These are phyloP conservation scores for Rubus idaeus DNA, from an alignment of 306 rosid genomes.

Conservation along the genomic window DNA sequence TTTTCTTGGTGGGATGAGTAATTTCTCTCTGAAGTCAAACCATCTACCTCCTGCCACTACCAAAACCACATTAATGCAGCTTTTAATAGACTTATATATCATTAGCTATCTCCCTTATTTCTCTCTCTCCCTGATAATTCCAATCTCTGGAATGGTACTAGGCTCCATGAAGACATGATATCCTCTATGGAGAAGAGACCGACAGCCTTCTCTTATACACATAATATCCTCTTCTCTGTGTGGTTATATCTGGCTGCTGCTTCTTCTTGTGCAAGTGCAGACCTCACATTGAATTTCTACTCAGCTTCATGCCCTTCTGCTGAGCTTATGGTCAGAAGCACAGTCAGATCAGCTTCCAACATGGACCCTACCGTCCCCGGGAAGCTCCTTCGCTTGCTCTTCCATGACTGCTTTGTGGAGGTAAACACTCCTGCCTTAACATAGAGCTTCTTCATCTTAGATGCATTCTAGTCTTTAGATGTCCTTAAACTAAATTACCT, in stretches of 20 bases:
- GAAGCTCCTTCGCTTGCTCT: conserved; percentile 86
- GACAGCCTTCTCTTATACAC: conserved; percentile 9
- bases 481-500: background rate
- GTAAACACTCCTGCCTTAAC: conserved; percentile 29
- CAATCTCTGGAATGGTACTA: background rate
- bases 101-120: background rate
- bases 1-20: background rate
- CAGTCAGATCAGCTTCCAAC: conserved; percentile 61
- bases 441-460: background rate
- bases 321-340: conserved; percentile 59
- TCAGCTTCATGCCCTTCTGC: conserved; percentile 73
- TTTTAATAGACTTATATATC: conserved; percentile 32
- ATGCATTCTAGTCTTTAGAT: background rate
- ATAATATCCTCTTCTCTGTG: conserved; percentile 9
- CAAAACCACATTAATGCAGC: conserved; percentile 56
- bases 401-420: conserved; percentile 96
- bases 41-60: conserved; percentile 60
- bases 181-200: conserved; percentile 48
- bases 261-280: conserved; percentile 38
- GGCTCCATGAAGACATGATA: background rate
- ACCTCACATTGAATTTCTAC: conserved; percentile 68
- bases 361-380: conserved; percentile 77
- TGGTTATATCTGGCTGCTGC: conserved; percentile 19
- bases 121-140: conserved; percentile 12
- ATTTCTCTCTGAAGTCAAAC: background rate